Percentiles rank a stretch among this genome's conserved stretches.
phyloP scores from a whole-genome alignment of 768 basidiomycete species.

The Gloeostereum incarnatum region DNA sequence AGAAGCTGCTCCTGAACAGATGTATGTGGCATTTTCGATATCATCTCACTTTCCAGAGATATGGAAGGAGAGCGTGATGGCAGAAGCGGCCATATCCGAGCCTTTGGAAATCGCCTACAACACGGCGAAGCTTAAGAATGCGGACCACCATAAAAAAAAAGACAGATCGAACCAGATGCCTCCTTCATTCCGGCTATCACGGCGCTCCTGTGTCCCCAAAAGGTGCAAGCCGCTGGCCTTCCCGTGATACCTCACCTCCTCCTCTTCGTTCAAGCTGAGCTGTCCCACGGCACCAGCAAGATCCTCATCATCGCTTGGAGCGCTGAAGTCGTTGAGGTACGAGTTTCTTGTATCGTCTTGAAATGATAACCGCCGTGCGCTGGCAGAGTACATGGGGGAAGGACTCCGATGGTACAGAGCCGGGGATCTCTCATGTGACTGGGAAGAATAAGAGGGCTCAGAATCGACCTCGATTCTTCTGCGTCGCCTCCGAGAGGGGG shows the following conservation, averaged over 20 bases:
- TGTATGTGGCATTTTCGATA: constrained; percentile 42
- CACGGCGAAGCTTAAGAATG: constrained; percentile 5
- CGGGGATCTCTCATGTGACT: too few species aligned
- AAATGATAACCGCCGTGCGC: too few species aligned
- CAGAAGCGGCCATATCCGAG: constrained; percentile 79
- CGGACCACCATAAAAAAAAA: constrained; percentile 3
- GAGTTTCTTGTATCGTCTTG: too few species aligned
- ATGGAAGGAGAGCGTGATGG: constrained; percentile 20
- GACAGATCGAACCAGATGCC: constrained; percentile 59
- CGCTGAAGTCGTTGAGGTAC: too few species aligned
- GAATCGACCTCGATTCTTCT: too few species aligned
- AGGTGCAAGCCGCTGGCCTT: constrained; percentile 78
- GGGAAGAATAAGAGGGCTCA: too few species aligned
- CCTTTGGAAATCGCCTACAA: constrained; percentile 72
- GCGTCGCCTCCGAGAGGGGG: too few species aligned
- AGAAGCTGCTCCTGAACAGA: constrained; percentile 60
- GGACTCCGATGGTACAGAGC: too few species aligned
- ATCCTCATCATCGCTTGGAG: constrained; percentile 27
- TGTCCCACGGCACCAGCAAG: constrained; percentile 73
- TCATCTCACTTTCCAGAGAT: constrained; percentile 22
- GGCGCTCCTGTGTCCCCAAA: constrained; percentile 48
- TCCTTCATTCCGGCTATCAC: constrained; percentile 61
- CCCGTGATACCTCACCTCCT: constrained; percentile 80
- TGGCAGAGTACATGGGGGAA: too few species aligned
- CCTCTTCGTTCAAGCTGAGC: constrained; percentile 80